Base-by-base conservation (phyloP, 139 green algal species). In the Mychonastes homosphaera region DNA sequence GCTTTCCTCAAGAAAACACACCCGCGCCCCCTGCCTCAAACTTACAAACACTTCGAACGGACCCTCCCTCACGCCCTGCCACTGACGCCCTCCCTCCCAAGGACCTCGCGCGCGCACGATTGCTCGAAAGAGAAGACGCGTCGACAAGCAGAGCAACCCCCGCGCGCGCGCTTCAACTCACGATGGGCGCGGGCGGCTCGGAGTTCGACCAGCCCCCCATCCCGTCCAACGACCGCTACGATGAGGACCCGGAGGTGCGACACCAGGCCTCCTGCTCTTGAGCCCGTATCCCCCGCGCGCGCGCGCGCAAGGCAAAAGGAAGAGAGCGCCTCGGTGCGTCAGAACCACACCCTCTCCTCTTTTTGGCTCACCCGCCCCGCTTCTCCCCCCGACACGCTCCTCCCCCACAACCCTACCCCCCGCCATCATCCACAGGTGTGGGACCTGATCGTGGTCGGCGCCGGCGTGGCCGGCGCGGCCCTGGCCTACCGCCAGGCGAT, bases 391-490 rank as follows among this genome's bases (percentile, higher is more conserved):
- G 32, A 35, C 8, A 27, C 23, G 6, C 40, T 45, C n/a, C 34
- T 34, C n/a, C 9, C 32, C 24, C 9, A 34, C 54, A 18, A 50
- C 15, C 34, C 18, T 6, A 53, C 39, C 32, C 21, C 26, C 35
- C 28, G 39, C 28, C 41, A 23, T 33, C n/a, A 36, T 34, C 58
- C n/a, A n/a, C 68, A 95, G 85, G 64, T 84, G 3, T 95, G 87
- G 87, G 87, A 95, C 51, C 26, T 95, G 1, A 79, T 98, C n/a
- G 65, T 98, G 2, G 91, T 98, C 8, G 91, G 91, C 7, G 89
- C 87, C 4, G 91, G 91, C 18, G 77, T 97, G 3, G 91, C 91
- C 12, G 91, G 91, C 3, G 76, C 72, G 2, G 80, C 87, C 0
- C 76, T 98, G n/a, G 89, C 91, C 2, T 89, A 85, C 62, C 66